Conservation (phyloP, 2,329 filamentous ascomycete genomes). For the Fusarium chaquense region DNA sequence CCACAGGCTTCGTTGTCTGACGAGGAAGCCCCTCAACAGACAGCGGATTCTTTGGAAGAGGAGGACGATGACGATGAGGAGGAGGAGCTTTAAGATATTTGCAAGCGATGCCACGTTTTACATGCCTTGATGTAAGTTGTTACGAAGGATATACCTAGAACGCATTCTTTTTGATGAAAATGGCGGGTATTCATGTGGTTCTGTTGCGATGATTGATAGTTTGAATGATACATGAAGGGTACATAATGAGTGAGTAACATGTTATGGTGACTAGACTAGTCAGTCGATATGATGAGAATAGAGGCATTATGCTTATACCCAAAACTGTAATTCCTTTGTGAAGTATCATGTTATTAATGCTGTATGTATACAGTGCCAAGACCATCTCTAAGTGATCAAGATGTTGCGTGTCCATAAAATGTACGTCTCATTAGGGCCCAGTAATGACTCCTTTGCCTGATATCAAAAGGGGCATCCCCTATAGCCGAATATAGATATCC, state of each 20-base stretch:
- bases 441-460: background rate
- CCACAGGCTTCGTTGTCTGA: constrained; percentile 6
- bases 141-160: constrained; percentile 48
- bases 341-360: constrained; percentile 17
- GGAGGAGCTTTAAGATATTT: constrained; percentile 24
- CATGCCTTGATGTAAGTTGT: constrained; percentile 45
- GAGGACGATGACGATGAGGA: constrained; percentile 3
- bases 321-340: background rate
- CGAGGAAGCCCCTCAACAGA: constrained; percentile 6
- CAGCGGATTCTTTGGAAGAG: constrained; percentile 15
- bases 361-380: constrained; percentile 1
- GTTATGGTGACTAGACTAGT: constrained; percentile 16
- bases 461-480: constrained; percentile 6
- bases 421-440: constrained; percentile 16
- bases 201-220: constrained; percentile 37
- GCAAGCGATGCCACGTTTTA: constrained; percentile 35
- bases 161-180: constrained; percentile 42
- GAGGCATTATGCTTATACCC: constrained; percentile 28
- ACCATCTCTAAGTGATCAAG: background rate
- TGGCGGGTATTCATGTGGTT: constrained; percentile 29
- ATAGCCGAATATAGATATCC: constrained; percentile 86
- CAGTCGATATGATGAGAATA: constrained; percentile 37
- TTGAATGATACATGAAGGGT: constrained; percentile 42
- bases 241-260: constrained; percentile 38
- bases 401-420: constrained; percentile 6